Evolutionary conservation across 345 rosid genomes (phyloP).

Genomic region (Eucalyptus shirleyi): DNA sequence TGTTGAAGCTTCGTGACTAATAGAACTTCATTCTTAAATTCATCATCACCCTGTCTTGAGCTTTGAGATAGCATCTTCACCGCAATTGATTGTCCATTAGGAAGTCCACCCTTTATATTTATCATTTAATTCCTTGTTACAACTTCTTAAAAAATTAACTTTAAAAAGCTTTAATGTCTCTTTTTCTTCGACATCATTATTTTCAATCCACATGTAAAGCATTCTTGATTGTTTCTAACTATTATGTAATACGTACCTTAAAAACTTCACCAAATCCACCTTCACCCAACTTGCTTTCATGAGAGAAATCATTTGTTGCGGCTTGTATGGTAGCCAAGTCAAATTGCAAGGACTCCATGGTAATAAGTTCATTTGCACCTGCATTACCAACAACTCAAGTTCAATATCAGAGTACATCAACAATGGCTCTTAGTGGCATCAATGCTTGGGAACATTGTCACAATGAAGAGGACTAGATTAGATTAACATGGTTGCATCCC

Average conservation of each 20-base stretch:
- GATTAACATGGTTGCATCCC: neutral
- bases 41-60: conserved; percentile 29
- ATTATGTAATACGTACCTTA: conserved; percentile 12
- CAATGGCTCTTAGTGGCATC: neutral
- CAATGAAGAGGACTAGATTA: neutral
- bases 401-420: neutral
- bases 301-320: conserved; percentile 39
- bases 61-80: conserved; percentile 29
- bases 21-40: neutral
- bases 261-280: conserved; percentile 73
- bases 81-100: conserved; percentile 21
- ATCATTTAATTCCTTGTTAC: neutral
- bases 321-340: conserved; percentile 21
- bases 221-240: neutral
- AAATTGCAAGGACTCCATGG: conserved; percentile 27
- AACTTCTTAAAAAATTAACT: neutral
- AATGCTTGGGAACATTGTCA: neutral
- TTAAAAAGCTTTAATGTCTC: neutral
- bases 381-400: neutral
- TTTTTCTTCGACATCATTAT: neutral
- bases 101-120: conserved; percentile 13
- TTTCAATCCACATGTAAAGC: neutral
- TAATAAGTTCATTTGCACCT: conserved; percentile 15
- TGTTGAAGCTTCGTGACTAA: neutral
- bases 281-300: conserved; percentile 41